Conservation (phyloP, 805 yeast species). For the Ogataea paradorogensis region DNA sequence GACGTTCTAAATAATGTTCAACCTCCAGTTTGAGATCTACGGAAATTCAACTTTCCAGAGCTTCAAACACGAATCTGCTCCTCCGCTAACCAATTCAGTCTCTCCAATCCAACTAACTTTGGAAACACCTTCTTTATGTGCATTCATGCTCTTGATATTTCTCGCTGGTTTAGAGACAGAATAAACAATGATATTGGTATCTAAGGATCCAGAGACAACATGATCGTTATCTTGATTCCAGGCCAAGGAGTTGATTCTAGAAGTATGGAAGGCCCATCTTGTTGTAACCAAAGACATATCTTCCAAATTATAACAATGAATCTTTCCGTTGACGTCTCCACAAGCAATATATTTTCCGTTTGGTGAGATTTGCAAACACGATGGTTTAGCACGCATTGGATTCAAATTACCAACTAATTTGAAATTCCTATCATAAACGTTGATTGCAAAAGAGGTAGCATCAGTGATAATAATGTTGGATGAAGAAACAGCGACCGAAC, state of each 20-base stretch:
- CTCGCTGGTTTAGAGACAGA: constrained; percentile 76
- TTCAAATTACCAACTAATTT: constrained; percentile 22
- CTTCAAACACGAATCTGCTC: constrained; percentile 79
- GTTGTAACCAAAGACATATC: constrained; percentile 65
- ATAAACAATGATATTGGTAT: constrained; percentile 76
- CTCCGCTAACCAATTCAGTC: constrained; percentile 59
- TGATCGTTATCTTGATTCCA: constrained; percentile 78
- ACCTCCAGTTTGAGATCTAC: constrained; percentile 43
- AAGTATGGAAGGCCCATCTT: constrained; percentile 95
- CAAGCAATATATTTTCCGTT: constrained; percentile 68
- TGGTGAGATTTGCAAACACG: constrained; percentile 67
- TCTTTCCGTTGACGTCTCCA: constrained; percentile 86
- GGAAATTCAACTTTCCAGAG: constrained; percentile 52
- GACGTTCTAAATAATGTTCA: constrained; percentile 49
- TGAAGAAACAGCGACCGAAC: constrained; percentile 45
- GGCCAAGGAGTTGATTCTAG: constrained; percentile 68
- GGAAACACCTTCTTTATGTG: constrained; percentile 87
- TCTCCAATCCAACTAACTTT: constrained; percentile 65
- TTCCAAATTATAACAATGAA: constrained; percentile 59
- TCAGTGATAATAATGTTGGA: constrained; percentile 50
- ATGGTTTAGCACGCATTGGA: constrained; percentile 59
- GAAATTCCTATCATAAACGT: constrained; percentile 35
- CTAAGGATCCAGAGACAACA: constrained; percentile 78
- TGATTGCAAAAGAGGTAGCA: constrained; percentile 37
- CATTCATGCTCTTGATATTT: constrained; percentile 68